Evolutionary conservation across 306 rosid species (phyloP), one percentile per base, ranked within the genome.

Genomic region (Dalbergia cultrata): DNA sequence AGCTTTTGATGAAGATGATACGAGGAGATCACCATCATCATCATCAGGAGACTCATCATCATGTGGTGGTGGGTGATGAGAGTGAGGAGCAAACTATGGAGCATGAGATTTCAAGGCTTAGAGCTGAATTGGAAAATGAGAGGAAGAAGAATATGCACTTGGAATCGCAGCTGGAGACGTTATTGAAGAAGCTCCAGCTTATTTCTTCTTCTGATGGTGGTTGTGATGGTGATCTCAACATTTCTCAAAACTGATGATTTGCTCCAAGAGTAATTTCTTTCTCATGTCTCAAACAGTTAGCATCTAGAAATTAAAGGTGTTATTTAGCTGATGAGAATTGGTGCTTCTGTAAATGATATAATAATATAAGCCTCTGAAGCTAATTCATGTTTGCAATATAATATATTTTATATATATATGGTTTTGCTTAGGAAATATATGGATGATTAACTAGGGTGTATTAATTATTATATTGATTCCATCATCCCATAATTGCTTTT

Each of bases 111-210:
- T 60, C 80, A n/a, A 83, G 16, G 74, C 70, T 78, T 31, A 78
- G 10, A 60, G 76, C 8, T 59, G 81, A 80, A 41, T 56, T 85
- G 26, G 88, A 70, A 56, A 61, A 45, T 74, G 88, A 82, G 69
- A 80, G 72, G 63, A 83, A 62, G 13, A 82, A 57, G 60, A 82
- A 59, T 47, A 33, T 37, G 69, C 70, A 78, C 33, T 56, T 85
- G 67, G 84, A 85, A 71, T 22, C 68, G 81, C 86, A 86, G 76
- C 34, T 81, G 3, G 67, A 82, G 47, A 35, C 41, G 14, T 54
- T 75, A 56, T 26, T 26, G 31, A 26, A 26, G 31, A 82, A 78
- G 50, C 79, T 82, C 34, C 74, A 61, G 13, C 43, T 80, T 61
- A 77, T 83, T 21, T 41, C 76, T 26, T 2, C 31, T 26, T 26